Base-by-base conservation (phyloP, 768 basidiomycete genomes). In the Podaxis mareebaensis region DNA sequence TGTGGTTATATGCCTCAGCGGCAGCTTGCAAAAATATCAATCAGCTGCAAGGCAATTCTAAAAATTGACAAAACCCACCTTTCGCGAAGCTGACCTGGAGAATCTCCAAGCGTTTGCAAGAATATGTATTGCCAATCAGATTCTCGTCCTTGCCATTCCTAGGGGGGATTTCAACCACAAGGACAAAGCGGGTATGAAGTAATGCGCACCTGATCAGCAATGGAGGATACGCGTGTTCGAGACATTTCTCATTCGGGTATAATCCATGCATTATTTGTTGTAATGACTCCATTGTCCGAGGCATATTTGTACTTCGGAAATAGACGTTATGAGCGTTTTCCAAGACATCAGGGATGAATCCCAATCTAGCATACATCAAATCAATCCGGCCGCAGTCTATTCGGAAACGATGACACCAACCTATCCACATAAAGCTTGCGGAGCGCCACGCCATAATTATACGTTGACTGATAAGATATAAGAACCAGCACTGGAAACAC, bases 231-330 rank as follows among this genome's bases (percentile, higher is more conserved):
- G 79, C 75, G n/a, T 72, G 71, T 13, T 74, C 67, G 7, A 73
- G 73, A 65, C 83, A 85, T 69, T 84, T 84, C 3, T 73, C 65
- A 6, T 76, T 73, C 1, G 89, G 89, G 67, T 92, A 93, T 53
- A 94, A 71, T 1, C 91, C 91, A 55, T 86, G 80, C n/a, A 90
- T 77, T 39, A 93, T 78, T 66, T 93, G 86, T 66, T 90, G 87
- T 17, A 92, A 74, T 0, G 87, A 87, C 67, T 93, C 90, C 15
- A 88, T 85, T 4, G 91, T 93, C 38, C 92, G 80, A 0, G 91
- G 84, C 72, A 94, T 85, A 69, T 91, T 89, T 2, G 92, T 94
- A 15, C 85, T 89, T 53, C 88, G 79, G 66, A 91, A 88, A 71
- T 91, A 91, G 26, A 80, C 79, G 57, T 80, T 74, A 11, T 76